Conservation (phyloP, 345 rosid species). For the Orychophragmus violaceus region DNA sequence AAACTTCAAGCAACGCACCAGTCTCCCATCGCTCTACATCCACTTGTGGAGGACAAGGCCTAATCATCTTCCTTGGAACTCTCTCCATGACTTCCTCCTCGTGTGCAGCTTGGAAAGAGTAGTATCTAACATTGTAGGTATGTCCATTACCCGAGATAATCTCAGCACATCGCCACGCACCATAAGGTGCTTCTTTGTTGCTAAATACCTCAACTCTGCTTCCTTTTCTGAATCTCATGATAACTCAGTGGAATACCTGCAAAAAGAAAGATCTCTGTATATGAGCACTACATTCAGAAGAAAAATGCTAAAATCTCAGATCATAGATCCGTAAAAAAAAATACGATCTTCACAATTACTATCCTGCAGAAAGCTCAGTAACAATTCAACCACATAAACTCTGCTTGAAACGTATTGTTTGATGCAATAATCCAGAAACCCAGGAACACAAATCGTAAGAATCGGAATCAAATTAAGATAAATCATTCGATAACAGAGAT, state of each 20-base stretch:
- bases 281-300: neutral
- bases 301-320: neutral
- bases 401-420: neutral
- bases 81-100: slow-evolving; percentile 32
- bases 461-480: neutral
- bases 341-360: neutral
- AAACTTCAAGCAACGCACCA: slow-evolving; percentile 61
- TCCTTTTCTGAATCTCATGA: slow-evolving; percentile 70
- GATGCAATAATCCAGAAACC: neutral
- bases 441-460: neutral
- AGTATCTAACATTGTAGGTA: slow-evolving; percentile 44
- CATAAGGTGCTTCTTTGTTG: slow-evolving; percentile 45
- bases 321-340: neutral
- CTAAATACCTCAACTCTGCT: slow-evolving; percentile 61
- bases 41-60: slow-evolving; percentile 66
- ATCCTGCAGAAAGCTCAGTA: neutral
- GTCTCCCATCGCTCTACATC: slow-evolving; percentile 39
- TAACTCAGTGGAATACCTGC: slow-evolving; percentile 13
- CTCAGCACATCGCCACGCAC: slow-evolving; percentile 62
- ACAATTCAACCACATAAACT: neutral
- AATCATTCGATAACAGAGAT: neutral
- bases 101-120: slow-evolving; percentile 10
- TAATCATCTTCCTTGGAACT: slow-evolving; percentile 51
- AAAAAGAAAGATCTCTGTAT: neutral
- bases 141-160: slow-evolving; percentile 62